Conservation (phyloP, 805 yeast genomes). For the Priceomyces carsonii region DNA sequence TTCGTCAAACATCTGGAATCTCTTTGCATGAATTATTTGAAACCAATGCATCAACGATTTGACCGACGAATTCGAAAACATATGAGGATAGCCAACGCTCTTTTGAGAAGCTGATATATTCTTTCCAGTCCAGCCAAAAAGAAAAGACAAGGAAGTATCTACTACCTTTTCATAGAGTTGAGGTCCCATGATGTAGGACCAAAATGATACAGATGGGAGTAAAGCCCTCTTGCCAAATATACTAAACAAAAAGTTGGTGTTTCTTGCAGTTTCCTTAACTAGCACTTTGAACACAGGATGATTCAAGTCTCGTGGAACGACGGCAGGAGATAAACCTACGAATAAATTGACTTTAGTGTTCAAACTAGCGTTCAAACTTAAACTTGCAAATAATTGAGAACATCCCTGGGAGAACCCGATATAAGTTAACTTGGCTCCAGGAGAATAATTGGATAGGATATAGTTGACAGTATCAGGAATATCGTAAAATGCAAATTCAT, state of each 20-base stretch:
- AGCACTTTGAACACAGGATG: conserved; percentile 25
- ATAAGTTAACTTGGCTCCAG: conserved; percentile 20
- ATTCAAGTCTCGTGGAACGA: conserved; percentile 24
- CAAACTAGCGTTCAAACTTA: conserved; percentile 25
- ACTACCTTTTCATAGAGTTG: conserved; percentile 23
- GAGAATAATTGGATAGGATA: conserved; percentile 18
- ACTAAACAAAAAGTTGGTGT: conserved; percentile 22
- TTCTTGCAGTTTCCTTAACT: conserved; percentile 26
- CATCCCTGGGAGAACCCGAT: conserved; percentile 35
- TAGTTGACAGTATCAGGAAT: conserved; percentile 28
- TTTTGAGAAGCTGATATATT: conserved; percentile 25
- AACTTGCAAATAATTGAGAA: conserved; percentile 31
- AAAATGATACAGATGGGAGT: conserved; percentile 29
- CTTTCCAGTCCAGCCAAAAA: conserved; percentile 29
- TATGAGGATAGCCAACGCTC: conserved; percentile 28
- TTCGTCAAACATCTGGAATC: conserved; percentile 36
- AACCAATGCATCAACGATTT: conserved; percentile 33
- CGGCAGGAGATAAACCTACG: conserved; percentile 31
- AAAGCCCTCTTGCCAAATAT: conserved; percentile 30
- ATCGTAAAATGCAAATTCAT: conserved; percentile 32
- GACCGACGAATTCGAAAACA: conserved; percentile 30
- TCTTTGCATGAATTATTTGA: conserved; percentile 27
- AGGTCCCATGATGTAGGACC: conserved; percentile 25
- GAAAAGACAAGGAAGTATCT: conserved; percentile 20
- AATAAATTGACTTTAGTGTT: conserved; percentile 22